Base-by-base conservation (phyloP, 1,284 basidiomycete species). In the Tilletia horrida region DNA sequence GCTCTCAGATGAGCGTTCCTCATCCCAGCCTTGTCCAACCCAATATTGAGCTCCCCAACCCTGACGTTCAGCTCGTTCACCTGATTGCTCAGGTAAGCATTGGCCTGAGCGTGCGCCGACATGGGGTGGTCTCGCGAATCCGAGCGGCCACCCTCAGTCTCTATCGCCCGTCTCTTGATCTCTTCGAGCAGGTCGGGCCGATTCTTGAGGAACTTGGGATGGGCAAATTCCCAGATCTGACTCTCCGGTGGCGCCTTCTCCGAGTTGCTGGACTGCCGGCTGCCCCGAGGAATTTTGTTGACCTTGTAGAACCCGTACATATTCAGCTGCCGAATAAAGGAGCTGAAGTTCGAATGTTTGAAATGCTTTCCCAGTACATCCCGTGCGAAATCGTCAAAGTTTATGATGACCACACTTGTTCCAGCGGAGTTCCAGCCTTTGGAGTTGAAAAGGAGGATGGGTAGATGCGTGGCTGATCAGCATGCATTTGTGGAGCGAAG, bases 221-320 rank as follows among this genome's bases (percentile, higher is more conserved):
- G 91, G 2, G 89, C 90, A 81, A 93, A 93, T 81, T 93, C 91
- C 91, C 91, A 92, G 14, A 88, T 89, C 83, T 92, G 91, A 47
- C 88, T 87, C 76, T 91, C 89, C 25, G 88, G 86, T 18, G 89
- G 89, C 1, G 89, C 89, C 71, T 89, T 86, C 16, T 18, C 55
- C 4, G 29, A 18, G 14, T 9, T 11, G 14, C 27, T n/a, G 27
- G 31, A 18, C 16, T 25, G 18, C 8, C 75, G 71, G 80, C 91
- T 90, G 1, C 90, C 89, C 65, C 91, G 88, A 23, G 91, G 91
- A 4, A 91, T 91, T 88, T 91, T 83, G 78, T 81, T 81, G 67
- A 78, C 76, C 68, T 82, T 83, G 68, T 81, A 79, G 65, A 82
- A 79, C 65, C 76, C 82, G 67, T 79, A 77, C 91, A 93, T 93